Percentiles rank a stretch among this genome's conserved stretches.
Evolutionary conservation across 768 basidiomycete species (phyloP).

Genomic region (Naganishia kalamii): DNA sequence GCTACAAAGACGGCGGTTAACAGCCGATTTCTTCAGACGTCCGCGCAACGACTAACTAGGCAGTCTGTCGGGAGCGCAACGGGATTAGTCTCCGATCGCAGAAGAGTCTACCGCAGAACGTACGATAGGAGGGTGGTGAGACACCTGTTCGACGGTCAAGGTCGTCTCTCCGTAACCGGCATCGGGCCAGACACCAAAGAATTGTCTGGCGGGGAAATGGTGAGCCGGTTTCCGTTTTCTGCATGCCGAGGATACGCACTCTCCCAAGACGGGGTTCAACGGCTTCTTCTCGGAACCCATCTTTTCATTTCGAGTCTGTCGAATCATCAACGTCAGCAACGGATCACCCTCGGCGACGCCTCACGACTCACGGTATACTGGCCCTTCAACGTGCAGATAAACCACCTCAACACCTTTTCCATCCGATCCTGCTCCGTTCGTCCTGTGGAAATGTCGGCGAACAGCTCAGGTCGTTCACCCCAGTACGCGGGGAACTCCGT

Average conservation of each 20-base stretch:
- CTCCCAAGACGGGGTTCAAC: conserved; percentile 89
- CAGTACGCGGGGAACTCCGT: conserved; percentile 96
- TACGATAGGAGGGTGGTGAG: conserved; percentile 65
- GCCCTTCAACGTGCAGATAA: conserved; percentile 91
- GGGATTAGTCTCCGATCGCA: neutral
- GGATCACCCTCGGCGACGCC: neutral
- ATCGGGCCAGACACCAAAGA: conserved; percentile 85
- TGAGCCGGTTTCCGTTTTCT: conserved; percentile 23
- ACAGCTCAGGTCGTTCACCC: conserved; percentile 88
- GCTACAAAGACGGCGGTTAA: conserved; percentile 50
- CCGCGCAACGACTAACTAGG: conserved; percentile 36
- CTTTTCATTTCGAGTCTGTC: conserved; percentile 78
- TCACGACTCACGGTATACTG: conserved; percentile 53
- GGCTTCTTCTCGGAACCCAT: conserved; percentile 99
- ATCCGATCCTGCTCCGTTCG: conserved; percentile 66
- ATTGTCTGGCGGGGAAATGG: conserved; percentile 52
- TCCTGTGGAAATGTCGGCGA: conserved; percentile 76
- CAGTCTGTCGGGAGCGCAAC: conserved; percentile 31
- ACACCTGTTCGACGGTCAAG: conserved; percentile 88
- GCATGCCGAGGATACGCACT: conserved; percentile 24
- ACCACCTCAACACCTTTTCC: conserved; percentile 84
- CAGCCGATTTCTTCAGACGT: neutral
- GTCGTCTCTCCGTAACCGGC: conserved; percentile 67
- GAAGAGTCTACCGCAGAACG: conserved; percentile 22
- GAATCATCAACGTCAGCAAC: neutral